Evolutionary conservation across 257 asterid species (phyloP), one percentile per base, ranked within the genome.

Genomic region (Nyctanthes arbortristis): DNA sequence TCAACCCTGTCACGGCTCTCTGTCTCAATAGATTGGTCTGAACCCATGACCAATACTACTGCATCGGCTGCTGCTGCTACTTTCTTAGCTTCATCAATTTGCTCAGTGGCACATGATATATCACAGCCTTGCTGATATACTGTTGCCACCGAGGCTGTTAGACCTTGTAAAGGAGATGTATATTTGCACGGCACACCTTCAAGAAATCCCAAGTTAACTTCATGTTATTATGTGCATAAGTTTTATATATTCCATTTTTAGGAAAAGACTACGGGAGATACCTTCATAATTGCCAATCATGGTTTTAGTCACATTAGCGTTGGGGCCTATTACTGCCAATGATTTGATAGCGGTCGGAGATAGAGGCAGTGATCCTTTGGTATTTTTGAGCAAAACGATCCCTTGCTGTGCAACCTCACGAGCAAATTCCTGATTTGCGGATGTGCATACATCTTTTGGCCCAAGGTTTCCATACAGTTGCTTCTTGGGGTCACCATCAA

Each of bases 251-350:
- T 20, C 25, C 25, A 14, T 18, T 30, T 24, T 25, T 3, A 49
- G 47, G 36, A 49, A 60, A 3, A 43, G 54, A 39, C 3, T 52
- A 24, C 16, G 62, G 56, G 22, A 77, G 12, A 37, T 9, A 86
- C 93, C 96, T 81, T 83, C 96, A 56, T 93, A 93, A 71, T 81
- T 91, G 66, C 93, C 97, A 30, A 91, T 28, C 97, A 94, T 91
- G 68, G 96, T 84, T 45, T 79, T 69, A 4, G 89, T 78, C 2
- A 45, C 88, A 61, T 81, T 68, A 32, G 91, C 97, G 70, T 91
- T 94, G 7, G 99, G 99, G 52, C 97, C 99, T 32, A 94, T 94
- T 0, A 94, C 90, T 0, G 96, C 96, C 37, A 91, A 78, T 7
- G 95, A 82, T 69, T 85, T 89, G 73, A 89, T 94, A 37, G 75